Percentiles rank a stretch among this genome's conserved stretches.
Conservation (phyloP, 495 filamentous ascomycete species). For the Rusavskia elegans region DNA sequence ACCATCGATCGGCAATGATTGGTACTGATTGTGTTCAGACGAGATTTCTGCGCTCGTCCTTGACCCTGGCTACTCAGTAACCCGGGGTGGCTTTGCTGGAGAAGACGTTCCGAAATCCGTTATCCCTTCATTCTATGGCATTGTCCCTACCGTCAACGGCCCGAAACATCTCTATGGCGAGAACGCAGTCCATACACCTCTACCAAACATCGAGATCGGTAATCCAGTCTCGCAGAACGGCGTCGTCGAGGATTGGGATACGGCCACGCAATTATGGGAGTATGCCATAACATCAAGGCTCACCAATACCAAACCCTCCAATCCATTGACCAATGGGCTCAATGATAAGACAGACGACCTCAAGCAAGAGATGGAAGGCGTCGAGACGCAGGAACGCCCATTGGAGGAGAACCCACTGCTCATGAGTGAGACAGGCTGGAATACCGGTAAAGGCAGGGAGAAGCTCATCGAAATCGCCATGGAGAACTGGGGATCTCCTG, state of each 20-base stretch:
- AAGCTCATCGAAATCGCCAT: slow-evolving; percentile 88
- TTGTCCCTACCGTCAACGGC: slow-evolving; percentile 35
- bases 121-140: slow-evolving; percentile 72
- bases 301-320: slow-evolving; percentile 45
- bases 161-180: slow-evolving; percentile 67
- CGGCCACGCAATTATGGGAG: slow-evolving; percentile 79
- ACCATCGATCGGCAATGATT: neutral
- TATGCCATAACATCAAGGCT: slow-evolving; percentile 65
- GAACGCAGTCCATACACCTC: slow-evolving; percentile 63
- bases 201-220: slow-evolving; percentile 57
- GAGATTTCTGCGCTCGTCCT: slow-evolving; percentile 95
- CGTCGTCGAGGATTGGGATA: slow-evolving; percentile 92
- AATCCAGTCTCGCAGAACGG: slow-evolving; percentile 87
- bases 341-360: slow-evolving; percentile 47
- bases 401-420: slow-evolving; percentile 79
- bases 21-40: slow-evolving; percentile 36
- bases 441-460: slow-evolving; percentile 69
- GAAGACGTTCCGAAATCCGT: slow-evolving; percentile 95
- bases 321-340: slow-evolving; percentile 55
- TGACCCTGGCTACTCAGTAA: slow-evolving; percentile 79
- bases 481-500: slow-evolving; percentile 87
- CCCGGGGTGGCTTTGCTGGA: slow-evolving; percentile 89
- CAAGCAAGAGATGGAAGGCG: slow-evolving; percentile 48
- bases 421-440: slow-evolving; percentile 92
- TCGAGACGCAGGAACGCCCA: slow-evolving; percentile 58